phyloP scores from a whole-genome alignment of 148 eudicot genomes.

The Camellia sinensis region DNA sequence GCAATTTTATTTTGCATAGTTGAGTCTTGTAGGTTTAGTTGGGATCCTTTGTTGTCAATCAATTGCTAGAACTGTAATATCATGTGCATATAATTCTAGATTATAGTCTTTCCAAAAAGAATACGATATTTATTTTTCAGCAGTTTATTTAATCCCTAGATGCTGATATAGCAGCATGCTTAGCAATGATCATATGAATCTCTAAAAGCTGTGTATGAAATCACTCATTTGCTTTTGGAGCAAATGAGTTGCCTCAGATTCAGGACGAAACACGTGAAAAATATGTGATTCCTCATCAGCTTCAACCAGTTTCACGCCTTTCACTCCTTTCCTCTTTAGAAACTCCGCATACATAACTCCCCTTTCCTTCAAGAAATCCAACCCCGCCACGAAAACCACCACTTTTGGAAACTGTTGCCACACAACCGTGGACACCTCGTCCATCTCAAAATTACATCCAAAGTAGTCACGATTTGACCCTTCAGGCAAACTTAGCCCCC shows the following conservation, averaged over 20 bases:
- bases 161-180: no score
- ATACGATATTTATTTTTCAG: no score
- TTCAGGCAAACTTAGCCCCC: constrained; percentile 62
- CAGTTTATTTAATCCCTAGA: no score
- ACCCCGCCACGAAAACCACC: constrained; percentile 54
- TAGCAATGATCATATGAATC: background rate
- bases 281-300: constrained; percentile 55
- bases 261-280: constrained; percentile 59
- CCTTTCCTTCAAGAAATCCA: constrained; percentile 74
- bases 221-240: constrained; percentile 58
- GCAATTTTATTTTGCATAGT: background rate
- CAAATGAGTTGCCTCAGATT: constrained; percentile 50
- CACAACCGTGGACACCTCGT: constrained; percentile 25
- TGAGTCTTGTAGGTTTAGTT: background rate
- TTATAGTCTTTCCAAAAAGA: no score
- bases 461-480: constrained; percentile 55
- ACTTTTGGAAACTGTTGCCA: constrained; percentile 57
- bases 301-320: constrained; percentile 45
- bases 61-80: background rate
- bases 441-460: constrained; percentile 60
- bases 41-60: background rate
- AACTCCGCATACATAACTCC: constrained; percentile 67
- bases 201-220: constrained; percentile 39
- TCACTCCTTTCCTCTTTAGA: constrained; percentile 45
- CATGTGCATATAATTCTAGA: background rate